Evolutionary conservation across 257 asterid species (phyloP).

Genomic region (Marsdenia floribunda): DNA sequence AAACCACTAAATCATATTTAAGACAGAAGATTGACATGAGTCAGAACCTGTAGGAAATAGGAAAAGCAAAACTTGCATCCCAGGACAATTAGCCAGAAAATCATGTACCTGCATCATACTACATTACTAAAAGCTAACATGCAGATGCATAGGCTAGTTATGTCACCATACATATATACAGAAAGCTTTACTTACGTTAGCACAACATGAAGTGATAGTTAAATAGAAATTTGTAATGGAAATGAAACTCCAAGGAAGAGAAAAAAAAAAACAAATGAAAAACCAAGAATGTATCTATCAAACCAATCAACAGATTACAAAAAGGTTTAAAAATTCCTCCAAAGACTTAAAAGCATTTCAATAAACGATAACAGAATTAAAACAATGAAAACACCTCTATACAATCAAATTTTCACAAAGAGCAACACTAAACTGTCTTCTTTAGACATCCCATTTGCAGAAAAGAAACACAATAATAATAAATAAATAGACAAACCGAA

Average conservation of each 20-base stretch:
- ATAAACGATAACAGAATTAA: not conserved
- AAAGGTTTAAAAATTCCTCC: not conserved
- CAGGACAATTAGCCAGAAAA: constrained; percentile 83
- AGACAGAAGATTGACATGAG: not conserved
- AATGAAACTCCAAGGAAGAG: not conserved
- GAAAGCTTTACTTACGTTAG: not conserved
- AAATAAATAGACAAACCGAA: no score
- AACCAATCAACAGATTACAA: not conserved
- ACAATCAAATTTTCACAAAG: not conserved
- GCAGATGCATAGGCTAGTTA: not conserved
- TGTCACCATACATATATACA: not conserved
- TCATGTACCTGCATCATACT: constrained; percentile 61
- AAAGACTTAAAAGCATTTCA: not conserved
- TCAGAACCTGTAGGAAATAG: constrained; percentile 61
- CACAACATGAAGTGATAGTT: not conserved
- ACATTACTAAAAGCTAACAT: not conserved
- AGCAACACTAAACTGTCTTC: not conserved
- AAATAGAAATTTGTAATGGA: not conserved
- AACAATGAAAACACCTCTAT: not conserved
- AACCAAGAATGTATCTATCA: not conserved
- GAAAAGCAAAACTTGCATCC: constrained; percentile 89
- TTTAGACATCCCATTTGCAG: not conserved
- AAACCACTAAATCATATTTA: not conserved
- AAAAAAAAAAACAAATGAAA: not conserved
- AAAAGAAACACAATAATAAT: not conserved